Base-by-base conservation (phyloP, 2,329 filamentous ascomycete species). In the Drechslerella coelobrocha region DNA sequence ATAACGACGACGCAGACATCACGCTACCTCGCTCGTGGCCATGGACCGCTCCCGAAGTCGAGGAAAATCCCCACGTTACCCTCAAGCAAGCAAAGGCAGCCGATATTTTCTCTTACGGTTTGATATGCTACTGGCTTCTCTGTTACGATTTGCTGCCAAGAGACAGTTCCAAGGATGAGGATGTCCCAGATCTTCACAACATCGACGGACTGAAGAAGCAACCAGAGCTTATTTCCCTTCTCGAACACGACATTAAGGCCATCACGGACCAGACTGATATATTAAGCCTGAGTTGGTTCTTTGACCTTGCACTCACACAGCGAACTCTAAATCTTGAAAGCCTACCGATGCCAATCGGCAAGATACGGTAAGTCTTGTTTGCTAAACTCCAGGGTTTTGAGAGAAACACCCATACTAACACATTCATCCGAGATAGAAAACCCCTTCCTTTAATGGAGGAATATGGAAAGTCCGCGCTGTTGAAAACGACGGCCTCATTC, bases 71-170 rank as follows among this genome's bases (percentile, higher is more conserved):
- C 17, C 52, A 24, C 4, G 41, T 57, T 26, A 48, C 54, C 1
- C 34, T 57, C 7, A 14, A 57, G 17, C 14, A 37, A 31, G 59
- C 59, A 4, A 54, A 54, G 19, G 9, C n/a, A 17, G 50, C 59
- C 14, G 59, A 61, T 37, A 54, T 53, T 34, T 61, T 54, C 26
- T 61, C 59, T 1, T 61, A 54, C 24, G 50, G 59, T 12, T 45
- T 61, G 23, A 24, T 61, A n/a, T 54, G 48, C 29, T 31, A 14
- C 21, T 61, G 59, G 59, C 59, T 61, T 41, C 50, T 61, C 3
- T 48, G 39, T 12, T 57, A 57, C 26, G 41, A 57, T n/a, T 27
- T 27, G 19, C 10, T 61, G 19, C 41, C 41, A 3, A 23, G 45
- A 34, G 47, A 41, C 31, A 34, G 23, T 2, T 7, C 27, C 5